Evolutionary conservation across 1,284 basidiomycete species (phyloP).

Genomic region (Cutaneotrichosporon sp.): DNA sequence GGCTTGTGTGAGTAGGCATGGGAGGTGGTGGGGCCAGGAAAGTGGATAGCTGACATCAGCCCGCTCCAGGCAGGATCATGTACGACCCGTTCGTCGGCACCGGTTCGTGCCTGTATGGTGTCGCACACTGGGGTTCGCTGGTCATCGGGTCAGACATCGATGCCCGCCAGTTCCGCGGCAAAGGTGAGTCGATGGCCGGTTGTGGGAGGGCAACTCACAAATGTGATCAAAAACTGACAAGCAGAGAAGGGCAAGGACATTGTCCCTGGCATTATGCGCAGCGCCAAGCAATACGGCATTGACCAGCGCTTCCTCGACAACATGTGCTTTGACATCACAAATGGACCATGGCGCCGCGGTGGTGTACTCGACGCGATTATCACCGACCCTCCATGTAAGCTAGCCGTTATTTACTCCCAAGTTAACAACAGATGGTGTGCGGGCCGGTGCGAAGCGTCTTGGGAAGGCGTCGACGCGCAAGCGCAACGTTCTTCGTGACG

Average conservation of each 20-base stretch:
- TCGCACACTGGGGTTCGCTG: slow-evolving; percentile 81
- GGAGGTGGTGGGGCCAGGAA: neutral
- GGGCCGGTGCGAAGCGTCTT: slow-evolving; percentile 92
- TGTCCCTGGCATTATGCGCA: slow-evolving; percentile 68
- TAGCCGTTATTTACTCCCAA: neutral
- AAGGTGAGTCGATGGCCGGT: slow-evolving; percentile 54
- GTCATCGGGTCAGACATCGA: slow-evolving; percentile 96
- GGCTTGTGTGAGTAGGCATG: slow-evolving; percentile 62
- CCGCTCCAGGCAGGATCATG: slow-evolving; percentile 79
- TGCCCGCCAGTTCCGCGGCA: slow-evolving; percentile 92
- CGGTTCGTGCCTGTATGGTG: slow-evolving; percentile 86
- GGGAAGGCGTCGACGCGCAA: slow-evolving; percentile 61
- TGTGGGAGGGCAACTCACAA: neutral
- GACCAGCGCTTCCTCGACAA: slow-evolving; percentile 74
- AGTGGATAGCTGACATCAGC: slow-evolving; percentile 55
- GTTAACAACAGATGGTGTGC: slow-evolving; percentile 71
- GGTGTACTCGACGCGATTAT: slow-evolving; percentile 91
- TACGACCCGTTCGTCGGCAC: slow-evolving; percentile 98
- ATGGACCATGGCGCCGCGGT: slow-evolving; percentile 82
- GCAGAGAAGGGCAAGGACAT: slow-evolving; percentile 52
- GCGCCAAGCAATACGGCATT: slow-evolving; percentile 83
- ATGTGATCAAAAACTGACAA: slow-evolving; percentile 3
- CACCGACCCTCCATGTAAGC: slow-evolving; percentile 86
- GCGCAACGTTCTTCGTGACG: slow-evolving; percentile 43
- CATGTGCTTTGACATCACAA: slow-evolving; percentile 85